Conservation (phyloP, 306 rosid species). For the Pyrus pyrifolia region DNA sequence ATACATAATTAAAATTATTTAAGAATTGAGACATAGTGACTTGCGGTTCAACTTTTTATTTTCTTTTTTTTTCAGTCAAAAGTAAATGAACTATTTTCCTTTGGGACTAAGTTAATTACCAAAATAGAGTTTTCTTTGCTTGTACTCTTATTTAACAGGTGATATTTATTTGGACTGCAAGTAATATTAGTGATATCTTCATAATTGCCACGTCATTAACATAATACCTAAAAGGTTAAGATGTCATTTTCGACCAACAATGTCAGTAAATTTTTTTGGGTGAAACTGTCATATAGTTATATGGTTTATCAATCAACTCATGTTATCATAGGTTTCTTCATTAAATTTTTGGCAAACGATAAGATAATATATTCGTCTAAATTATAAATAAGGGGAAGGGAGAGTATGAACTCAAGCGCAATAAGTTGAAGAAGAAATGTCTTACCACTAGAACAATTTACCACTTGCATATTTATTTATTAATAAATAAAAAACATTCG, state of each 20-base stretch:
- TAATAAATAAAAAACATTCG: no score
- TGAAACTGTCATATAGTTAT: no score
- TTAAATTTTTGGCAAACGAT: no score
- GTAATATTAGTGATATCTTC: not conserved
- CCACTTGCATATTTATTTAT: no score
- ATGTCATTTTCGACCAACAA: not conserved
- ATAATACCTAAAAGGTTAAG: not conserved
- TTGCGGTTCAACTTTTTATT: not conserved
- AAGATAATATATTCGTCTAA: no score
- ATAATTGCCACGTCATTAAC: not conserved
- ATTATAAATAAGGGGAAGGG: no score
- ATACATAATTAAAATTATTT: no score
- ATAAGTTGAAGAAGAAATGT: not conserved
- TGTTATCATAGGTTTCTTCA: no score
- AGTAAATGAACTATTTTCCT: not conserved
- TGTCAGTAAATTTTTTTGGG: not conserved
- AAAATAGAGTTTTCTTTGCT: not conserved
- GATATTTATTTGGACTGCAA: not conserved
- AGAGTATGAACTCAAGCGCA: no score
- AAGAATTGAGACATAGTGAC: not conserved
- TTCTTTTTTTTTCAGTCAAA: not conserved
- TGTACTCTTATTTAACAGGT: not conserved
- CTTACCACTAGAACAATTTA: no score
- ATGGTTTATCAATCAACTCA: no score
- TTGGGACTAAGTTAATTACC: not conserved